A percentile compares a stretch with the other conserved stretches of the same genome.
These are phyloP conservation scores for Plasmopara muralis DNA, from an alignment of 352 stramenopile species.

Conservation along the genomic window DNA sequence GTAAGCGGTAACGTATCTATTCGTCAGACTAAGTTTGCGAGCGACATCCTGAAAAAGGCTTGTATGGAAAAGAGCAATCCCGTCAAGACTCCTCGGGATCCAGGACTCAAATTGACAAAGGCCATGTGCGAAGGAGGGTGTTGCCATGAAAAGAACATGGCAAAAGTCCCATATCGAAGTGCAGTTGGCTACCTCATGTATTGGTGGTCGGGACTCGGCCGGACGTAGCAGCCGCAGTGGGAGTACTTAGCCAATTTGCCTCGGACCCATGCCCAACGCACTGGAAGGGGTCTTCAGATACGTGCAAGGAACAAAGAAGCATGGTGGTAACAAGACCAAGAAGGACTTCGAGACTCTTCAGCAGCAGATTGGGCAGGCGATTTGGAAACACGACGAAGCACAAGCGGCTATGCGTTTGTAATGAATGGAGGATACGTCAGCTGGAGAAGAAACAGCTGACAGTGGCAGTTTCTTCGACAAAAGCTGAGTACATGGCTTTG, in stretches of 20 bases:
- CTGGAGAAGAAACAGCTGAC: neutral
- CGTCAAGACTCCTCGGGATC: neutral
- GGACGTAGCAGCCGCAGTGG: neutral
- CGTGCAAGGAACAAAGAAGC: neutral
- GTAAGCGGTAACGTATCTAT: neutral
- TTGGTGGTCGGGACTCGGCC: neutral
- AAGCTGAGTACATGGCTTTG: neutral
- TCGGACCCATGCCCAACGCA: neutral
- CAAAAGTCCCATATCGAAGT: neutral
- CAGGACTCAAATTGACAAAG: neutral
- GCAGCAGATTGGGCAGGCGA: neutral
- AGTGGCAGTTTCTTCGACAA: neutral
- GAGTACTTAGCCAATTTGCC: neutral
- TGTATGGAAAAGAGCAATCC: neutral
- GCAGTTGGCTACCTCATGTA: neutral
- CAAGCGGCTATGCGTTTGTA: too few species aligned
- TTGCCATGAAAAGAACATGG: neutral
- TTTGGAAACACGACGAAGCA: neutral
- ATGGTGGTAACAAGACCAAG: neutral
- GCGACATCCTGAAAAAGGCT: neutral
- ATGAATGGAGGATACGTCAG: too few species aligned
- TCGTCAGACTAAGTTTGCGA: neutral
- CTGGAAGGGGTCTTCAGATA: neutral
- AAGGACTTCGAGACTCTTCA: neutral
- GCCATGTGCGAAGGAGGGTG: neutral